phyloP scores from a whole-genome alignment of 345 rosid species.

The Laguncularia racemosa region DNA sequence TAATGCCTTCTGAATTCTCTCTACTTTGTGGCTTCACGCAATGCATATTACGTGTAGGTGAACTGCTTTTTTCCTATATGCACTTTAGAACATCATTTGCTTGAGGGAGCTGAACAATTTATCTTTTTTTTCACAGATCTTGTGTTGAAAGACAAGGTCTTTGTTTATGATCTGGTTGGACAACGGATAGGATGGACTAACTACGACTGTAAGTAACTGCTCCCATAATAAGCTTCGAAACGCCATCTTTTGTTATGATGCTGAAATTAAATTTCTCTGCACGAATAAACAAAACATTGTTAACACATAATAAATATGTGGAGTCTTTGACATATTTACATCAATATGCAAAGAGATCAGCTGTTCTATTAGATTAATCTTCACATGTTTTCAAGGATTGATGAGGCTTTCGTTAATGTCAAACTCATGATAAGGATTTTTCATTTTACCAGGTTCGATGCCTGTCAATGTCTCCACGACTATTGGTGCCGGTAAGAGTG shows the following conservation, averaged over 20 bases:
- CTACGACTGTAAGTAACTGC: slow-evolving; percentile 66
- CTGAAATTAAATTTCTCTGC: background rate
- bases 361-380: no score
- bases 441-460: slow-evolving; percentile 44
- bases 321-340: no score
- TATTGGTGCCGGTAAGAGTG: slow-evolving; percentile 47
- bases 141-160: slow-evolving; percentile 77
- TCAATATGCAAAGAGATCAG: no score
- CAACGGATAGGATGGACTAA: slow-evolving; percentile 89
- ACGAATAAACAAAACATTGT: no score
- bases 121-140: slow-evolving; percentile 50
- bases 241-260: background rate
- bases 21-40: no score
- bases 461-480: slow-evolving; percentile 76
- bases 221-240: background rate
- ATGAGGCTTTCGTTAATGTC: no score
- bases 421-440: background rate
- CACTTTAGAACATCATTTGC: no score
- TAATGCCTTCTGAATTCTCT: no score
- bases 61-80: no score
- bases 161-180: slow-evolving; percentile 77
- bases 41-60: no score
- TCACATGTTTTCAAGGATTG: no score
- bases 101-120: background rate
- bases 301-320: no score